Percentiles rank a stretch among this genome's conserved stretches.
Evolutionary conservation across 2,329 filamentous ascomycete species (phyloP).

Genomic region (Penicillium sp.): DNA sequence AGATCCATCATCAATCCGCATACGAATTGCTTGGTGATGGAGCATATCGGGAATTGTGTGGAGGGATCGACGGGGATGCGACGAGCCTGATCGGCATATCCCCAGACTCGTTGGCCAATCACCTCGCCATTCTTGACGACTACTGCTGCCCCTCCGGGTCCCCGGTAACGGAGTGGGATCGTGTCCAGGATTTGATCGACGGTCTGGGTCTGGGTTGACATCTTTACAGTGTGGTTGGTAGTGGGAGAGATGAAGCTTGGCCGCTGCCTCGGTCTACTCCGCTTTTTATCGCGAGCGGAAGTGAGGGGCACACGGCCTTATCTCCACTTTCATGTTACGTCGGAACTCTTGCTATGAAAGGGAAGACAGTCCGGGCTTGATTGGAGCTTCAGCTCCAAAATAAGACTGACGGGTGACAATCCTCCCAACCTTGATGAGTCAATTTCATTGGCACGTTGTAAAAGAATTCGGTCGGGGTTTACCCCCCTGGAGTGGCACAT

Average conservation of each 20-base stretch:
- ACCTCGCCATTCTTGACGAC: conserved; percentile 50
- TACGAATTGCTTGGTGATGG: conserved; percentile 53
- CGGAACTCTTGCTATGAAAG: neutral
- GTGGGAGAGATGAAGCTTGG: neutral
- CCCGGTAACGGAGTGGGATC: conserved; percentile 34
- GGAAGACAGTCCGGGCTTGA: neutral
- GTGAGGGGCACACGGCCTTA: conserved; percentile 8
- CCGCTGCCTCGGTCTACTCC: conserved; percentile 14
- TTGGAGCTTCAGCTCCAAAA: neutral
- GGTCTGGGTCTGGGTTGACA: conserved; percentile 14
- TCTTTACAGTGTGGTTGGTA: conserved; percentile 9
- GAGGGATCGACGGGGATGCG: conserved; percentile 42
- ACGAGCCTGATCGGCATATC: conserved; percentile 48
- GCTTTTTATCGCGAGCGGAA: conserved; percentile 11
- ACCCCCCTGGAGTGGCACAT: neutral
- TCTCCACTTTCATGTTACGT: conserved; percentile 1
- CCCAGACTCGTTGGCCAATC: conserved; percentile 47
- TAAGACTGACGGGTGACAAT: neutral
- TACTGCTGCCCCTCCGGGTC: conserved; percentile 50
- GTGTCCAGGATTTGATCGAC: conserved; percentile 24
- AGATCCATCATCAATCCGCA: conserved; percentile 45
- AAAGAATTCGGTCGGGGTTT: neutral
- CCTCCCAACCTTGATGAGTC: neutral
- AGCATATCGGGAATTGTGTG: conserved; percentile 51
- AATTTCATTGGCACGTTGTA: neutral